Conservation (phyloP, 345 rosid genomes). For the Hirschfeldia incana region DNA sequence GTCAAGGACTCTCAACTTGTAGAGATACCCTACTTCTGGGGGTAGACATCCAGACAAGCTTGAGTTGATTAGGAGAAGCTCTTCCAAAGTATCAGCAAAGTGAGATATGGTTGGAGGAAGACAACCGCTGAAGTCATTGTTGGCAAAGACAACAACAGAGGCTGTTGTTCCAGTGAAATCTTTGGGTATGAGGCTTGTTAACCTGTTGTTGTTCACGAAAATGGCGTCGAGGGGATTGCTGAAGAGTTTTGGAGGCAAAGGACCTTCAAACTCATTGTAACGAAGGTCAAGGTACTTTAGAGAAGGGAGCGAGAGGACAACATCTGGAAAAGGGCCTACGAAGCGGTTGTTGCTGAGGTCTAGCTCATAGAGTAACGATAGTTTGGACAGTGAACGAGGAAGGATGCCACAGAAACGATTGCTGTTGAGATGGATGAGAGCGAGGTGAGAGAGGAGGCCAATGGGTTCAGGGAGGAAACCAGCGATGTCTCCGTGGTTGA, state of each 20-base stretch:
- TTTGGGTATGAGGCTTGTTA: constrained; percentile 53
- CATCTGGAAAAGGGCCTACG: constrained; percentile 74
- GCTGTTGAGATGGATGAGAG: constrained; percentile 76
- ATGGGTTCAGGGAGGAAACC: constrained; percentile 77
- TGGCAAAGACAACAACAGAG: constrained; percentile 77
- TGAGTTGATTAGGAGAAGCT: constrained; percentile 68
- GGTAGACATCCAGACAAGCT: constrained; percentile 84
- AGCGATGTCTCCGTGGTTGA: constrained; percentile 69
- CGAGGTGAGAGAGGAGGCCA: constrained; percentile 72
- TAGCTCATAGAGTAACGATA: constrained; percentile 73
- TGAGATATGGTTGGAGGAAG: constrained; percentile 69
- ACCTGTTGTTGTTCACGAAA: constrained; percentile 69
- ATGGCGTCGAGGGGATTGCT: constrained; percentile 72
- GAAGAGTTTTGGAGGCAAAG: constrained; percentile 68
- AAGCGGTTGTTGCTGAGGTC: constrained; percentile 90
- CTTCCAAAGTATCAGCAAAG: constrained; percentile 70
- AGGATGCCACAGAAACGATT: constrained; percentile 88
- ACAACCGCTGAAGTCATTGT: constrained; percentile 77
- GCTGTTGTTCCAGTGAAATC: constrained; percentile 48
- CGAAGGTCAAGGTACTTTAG: constrained; percentile 70
- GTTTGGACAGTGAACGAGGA: constrained; percentile 60
- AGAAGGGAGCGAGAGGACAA: constrained; percentile 64
- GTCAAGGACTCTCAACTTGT: constrained; percentile 73
- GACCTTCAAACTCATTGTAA: constrained; percentile 88
- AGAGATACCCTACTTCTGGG: constrained; percentile 77